Evolutionary conservation across 2,329 filamentous ascomycete genomes (phyloP).

Genomic region (Sphaerulina vaccinii): DNA sequence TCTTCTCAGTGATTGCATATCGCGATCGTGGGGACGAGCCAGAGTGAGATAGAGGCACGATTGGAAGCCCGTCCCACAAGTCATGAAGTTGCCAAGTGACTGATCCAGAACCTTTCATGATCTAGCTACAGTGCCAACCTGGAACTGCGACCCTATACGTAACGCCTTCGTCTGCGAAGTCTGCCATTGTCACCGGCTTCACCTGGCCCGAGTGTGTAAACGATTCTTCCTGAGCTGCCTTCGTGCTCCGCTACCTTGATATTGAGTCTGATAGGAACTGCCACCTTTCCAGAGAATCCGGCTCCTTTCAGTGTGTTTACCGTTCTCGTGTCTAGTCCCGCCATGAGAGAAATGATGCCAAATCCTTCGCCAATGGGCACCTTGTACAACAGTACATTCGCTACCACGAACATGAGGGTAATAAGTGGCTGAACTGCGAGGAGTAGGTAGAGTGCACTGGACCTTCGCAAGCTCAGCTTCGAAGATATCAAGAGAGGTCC

Average conservation of each 20-base stretch:
- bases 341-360: not conserved
- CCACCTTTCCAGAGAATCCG: slow-evolving; percentile 1
- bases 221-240: too few relatives aligned
- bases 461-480: not conserved
- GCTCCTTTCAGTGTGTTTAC: not conserved
- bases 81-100: too few relatives aligned
- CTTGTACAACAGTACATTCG: not conserved
- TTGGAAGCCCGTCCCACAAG: too few relatives aligned
- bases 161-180: too few relatives aligned
- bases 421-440: slow-evolving; percentile 1
- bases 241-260: not conserved
- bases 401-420: not conserved
- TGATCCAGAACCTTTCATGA: too few relatives aligned
- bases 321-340: not conserved
- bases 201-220: too few relatives aligned
- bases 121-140: too few relatives aligned
- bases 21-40: too few relatives aligned
- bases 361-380: slow-evolving; percentile 5
- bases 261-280: not conserved
- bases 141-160: too few relatives aligned
- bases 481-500: not conserved
- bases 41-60: too few relatives aligned
- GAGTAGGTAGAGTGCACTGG: not conserved
- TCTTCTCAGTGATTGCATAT: too few relatives aligned
- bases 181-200: too few relatives aligned